Percentiles rank a stretch among this genome's conserved stretches.
phyloP scores from a whole-genome alignment of 208 protist species.

The Leishmania tarentolae region DNA sequence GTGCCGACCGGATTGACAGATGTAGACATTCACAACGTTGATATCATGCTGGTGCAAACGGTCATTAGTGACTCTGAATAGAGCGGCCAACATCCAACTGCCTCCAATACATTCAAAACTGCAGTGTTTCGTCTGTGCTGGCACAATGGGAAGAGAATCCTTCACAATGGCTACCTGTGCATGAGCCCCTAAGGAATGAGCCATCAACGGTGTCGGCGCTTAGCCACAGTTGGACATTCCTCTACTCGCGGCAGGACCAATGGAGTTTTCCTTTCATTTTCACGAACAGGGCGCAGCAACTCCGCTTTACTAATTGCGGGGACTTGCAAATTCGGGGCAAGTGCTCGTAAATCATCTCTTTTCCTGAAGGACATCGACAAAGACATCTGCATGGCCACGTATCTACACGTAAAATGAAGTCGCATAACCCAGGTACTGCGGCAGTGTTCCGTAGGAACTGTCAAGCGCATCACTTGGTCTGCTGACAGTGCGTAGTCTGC shows the following conservation, averaged over 20 bases:
- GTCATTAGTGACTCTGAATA: background rate
- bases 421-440: background rate
- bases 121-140: background rate
- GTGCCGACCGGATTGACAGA: background rate
- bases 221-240: too few relatives aligned
- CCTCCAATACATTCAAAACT: background rate
- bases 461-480: background rate
- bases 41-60: background rate
- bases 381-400: background rate
- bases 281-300: background rate
- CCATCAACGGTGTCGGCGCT: too few relatives aligned
- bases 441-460: background rate
- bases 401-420: background rate
- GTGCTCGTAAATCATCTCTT: background rate
- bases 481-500: background rate
- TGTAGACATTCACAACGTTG: background rate
- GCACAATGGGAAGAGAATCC: background rate
- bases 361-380: background rate
- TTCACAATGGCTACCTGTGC: background rate
- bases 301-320: background rate
- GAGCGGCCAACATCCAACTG: background rate
- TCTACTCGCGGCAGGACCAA: background rate
- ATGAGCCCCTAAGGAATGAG: background rate
- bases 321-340: accelerated
- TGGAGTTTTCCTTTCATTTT: background rate